phyloP scores from a whole-genome alignment of 805 yeast species.

The Candida verbasci region DNA sequence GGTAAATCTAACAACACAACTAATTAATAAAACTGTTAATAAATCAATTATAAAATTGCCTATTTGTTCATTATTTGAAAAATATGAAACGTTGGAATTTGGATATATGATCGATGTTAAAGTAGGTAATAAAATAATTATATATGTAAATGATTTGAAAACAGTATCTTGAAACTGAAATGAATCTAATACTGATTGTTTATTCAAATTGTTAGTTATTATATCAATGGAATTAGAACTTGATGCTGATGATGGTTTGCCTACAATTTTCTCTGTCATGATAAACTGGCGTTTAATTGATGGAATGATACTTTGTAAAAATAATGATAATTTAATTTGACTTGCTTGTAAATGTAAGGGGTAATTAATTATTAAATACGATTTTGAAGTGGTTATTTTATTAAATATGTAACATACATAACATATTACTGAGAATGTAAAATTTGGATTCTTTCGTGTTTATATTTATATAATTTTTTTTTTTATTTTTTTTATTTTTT shows the following conservation, averaged over 20 bases:
- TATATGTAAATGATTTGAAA: slow-evolving; percentile 17
- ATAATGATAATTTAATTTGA: no score
- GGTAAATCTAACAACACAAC: slow-evolving; percentile 29
- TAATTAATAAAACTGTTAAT: slow-evolving; percentile 25
- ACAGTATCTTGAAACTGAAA: slow-evolving; percentile 5
- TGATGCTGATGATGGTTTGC: neutral
- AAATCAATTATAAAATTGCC: slow-evolving; percentile 27
- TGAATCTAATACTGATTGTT: neutral
- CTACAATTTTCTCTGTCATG: no score
- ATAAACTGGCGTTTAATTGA: no score
- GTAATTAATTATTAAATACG: no score
- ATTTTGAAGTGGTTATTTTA: no score
- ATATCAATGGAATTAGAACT: neutral
- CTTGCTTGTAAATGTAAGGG: no score
- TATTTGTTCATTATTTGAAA: slow-evolving; percentile 13
- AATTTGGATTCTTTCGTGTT: no score
- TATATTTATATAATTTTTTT: no score
- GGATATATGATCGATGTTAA: slow-evolving; percentile 22
- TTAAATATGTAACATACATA: no score
- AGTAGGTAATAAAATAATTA: slow-evolving; percentile 21
- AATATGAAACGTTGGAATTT: slow-evolving; percentile 11
- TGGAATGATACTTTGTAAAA: no score
- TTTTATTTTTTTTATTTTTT: no score
- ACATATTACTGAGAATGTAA: no score
- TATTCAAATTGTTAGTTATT: neutral